Percentiles rank a stretch among this genome's conserved stretches.
Conservation (phyloP, 306 rosid genomes). For the Begonia fuchsioides region DNA sequence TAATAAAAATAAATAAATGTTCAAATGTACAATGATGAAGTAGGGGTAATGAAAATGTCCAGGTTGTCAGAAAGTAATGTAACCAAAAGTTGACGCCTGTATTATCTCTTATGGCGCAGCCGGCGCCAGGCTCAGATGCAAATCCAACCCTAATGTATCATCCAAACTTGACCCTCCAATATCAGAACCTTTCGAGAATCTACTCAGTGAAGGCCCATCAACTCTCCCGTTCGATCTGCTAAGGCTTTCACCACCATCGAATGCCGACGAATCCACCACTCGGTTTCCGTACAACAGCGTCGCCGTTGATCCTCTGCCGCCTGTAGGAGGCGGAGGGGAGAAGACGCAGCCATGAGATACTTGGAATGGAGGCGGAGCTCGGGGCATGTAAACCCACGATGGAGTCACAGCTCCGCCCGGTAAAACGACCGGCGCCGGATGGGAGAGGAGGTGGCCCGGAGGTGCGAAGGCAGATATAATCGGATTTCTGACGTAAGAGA, state of each 20-base stretch:
- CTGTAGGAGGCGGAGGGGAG: slow-evolving; percentile 12
- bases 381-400: slow-evolving; percentile 62
- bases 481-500: slow-evolving; percentile 58
- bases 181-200: slow-evolving; percentile 45
- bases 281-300: slow-evolving; percentile 39
- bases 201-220: slow-evolving; percentile 66
- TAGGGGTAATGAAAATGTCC: too few species aligned
- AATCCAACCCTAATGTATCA: slow-evolving; percentile 69
- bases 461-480: slow-evolving; percentile 77
- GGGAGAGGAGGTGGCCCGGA: slow-evolving; percentile 55
- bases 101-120: slow-evolving; percentile 24
- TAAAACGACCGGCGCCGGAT: slow-evolving; percentile 18
- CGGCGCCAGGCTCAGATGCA: slow-evolving; percentile 70
- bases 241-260: slow-evolving; percentile 38
- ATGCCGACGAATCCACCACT: slow-evolving; percentile 29
- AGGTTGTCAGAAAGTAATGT: too few species aligned
- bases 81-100: too few species aligned
- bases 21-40: too few species aligned
- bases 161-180: slow-evolving; percentile 48
- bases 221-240: slow-evolving; percentile 32
- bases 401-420: slow-evolving; percentile 7
- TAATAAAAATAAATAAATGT: too few species aligned
- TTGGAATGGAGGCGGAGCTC: slow-evolving; percentile 48
- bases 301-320: slow-evolving; percentile 26
- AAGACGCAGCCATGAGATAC: slow-evolving; percentile 79